Base-by-base conservation (phyloP, 2,329 filamentous ascomycete genomes). In the Nectriaceae sp. region DNA sequence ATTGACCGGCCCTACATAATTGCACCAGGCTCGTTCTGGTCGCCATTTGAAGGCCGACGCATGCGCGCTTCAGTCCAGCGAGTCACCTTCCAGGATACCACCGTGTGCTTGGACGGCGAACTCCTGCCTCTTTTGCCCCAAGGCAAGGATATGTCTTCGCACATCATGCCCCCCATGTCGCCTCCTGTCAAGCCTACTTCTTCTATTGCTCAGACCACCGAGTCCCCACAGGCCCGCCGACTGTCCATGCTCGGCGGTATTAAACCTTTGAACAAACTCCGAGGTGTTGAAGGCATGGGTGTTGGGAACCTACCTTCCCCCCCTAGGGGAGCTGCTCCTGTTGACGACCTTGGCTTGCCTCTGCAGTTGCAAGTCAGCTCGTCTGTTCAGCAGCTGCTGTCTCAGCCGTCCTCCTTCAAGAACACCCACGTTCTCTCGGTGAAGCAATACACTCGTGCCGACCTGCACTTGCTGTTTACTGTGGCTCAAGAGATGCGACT, bases 401-500 rank as follows among this genome's bases (percentile, higher is more conserved):
- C 87, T 21, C 84, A 83, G 60, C 71, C 77, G 46, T 96, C 92
- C 3, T 82, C 87, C 0, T 97, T 97, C 80, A 96, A 92, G 73
- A 85, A 89, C 62, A 84, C 90, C 56, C 89, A 97, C 64, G 88
- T 99, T 40, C 77, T 97, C 40, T 97, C 93, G 1, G 94, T 99
- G 58, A 89, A 88, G 66, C 88, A 96, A 67, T 96, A 97, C 76
- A 86, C 78, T 41, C 87, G 92, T 40, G 80, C 88, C 16, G 93
- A 99, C 64, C 80, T 99, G 42, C 94, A 97, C 70, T 75, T 95
- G 52, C 83, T 99, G 41, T 97, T 99, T 78, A 96, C 93, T 6
- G 89, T 99, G 42, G 94, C 94, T 1, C 90, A 96, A 70, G 94
- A 99, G 75, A 97, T 99, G 92, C 89, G 93, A 22, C 82, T 96